A percentile compares a stretch with the other conserved stretches of the same genome.
phyloP scores from a whole-genome alignment of 1,284 basidiomycete species.

The Marasmius oreades region DNA sequence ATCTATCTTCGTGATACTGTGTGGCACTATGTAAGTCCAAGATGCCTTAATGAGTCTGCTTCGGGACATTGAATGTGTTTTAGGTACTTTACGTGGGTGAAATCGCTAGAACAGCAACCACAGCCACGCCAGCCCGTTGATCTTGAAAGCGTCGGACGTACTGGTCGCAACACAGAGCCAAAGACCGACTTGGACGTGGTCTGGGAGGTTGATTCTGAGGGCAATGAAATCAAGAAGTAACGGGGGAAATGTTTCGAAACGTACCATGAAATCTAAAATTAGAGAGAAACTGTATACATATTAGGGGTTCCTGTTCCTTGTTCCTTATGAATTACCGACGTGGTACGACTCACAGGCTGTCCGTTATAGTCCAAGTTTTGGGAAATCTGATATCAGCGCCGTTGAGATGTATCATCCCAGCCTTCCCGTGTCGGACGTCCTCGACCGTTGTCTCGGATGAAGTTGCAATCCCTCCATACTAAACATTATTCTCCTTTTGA shows the following conservation, averaged over 20 bases:
- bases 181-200: slow-evolving; percentile 24
- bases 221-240: slow-evolving; percentile 15
- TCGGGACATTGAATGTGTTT: slow-evolving; percentile 9
- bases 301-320: no score
- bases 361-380: no score
- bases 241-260: not conserved
- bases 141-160: slow-evolving; percentile 32
- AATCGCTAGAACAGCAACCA: slow-evolving; percentile 42
- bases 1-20: slow-evolving; percentile 59
- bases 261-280: not conserved
- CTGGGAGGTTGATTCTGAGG: slow-evolving; percentile 24
- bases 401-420: no score
- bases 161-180: slow-evolving; percentile 14
- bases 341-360: no score
- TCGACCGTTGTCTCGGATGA: no score
- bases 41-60: not conserved
- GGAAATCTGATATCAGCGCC: no score
- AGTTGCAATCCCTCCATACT: no score
- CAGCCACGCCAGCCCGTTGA: slow-evolving; percentile 31
- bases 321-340: no score
- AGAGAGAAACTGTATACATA: no score
- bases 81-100: slow-evolving; percentile 69
- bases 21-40: slow-evolving; percentile 54
- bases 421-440: no score
- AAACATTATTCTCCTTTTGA: no score